A percentile compares a stretch with the other conserved stretches of the same genome.
Conservation (phyloP, 345 rosid species). For the Citrus unshiu region DNA sequence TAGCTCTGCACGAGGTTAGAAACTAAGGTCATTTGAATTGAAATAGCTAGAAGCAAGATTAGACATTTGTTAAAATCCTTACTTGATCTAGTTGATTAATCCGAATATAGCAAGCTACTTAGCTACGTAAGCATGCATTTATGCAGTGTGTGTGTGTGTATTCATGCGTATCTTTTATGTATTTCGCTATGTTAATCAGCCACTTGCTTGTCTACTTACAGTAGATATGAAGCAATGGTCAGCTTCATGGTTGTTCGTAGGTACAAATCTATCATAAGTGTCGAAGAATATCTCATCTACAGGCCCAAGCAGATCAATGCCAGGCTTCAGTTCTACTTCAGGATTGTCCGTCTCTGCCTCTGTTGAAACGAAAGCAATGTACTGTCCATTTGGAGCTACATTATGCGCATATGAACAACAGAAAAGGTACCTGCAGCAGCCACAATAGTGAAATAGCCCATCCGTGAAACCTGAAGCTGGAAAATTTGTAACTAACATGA, state of each 20-base stretch:
- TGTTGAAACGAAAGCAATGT: constrained; percentile 85
- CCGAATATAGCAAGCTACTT: neutral
- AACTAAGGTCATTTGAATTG: neutral
- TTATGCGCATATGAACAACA: constrained; percentile 95
- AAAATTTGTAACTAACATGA: neutral
- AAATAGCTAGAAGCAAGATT: neutral
- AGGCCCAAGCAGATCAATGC: constrained; percentile 69
- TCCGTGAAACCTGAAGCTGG: too few relatives aligned
- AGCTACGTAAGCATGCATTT: neutral
- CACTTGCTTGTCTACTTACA: constrained; percentile 34
- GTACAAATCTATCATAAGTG: constrained; percentile 73
- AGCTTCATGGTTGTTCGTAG: constrained; percentile 39
- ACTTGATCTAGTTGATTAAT: too few relatives aligned
- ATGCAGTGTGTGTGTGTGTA: neutral
- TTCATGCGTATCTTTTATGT: neutral
- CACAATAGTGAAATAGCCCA: neutral
- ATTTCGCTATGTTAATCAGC: neutral
- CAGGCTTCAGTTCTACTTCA: constrained; percentile 77
- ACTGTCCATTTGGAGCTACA: constrained; percentile 87
- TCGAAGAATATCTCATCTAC: constrained; percentile 83
- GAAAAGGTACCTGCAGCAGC: constrained; percentile 72
- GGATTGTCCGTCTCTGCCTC: constrained; percentile 92
- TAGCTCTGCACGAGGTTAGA: constrained; percentile 50
- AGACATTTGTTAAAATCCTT: too few relatives aligned
- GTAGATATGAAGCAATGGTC: constrained; percentile 87